A percentile compares a stretch with the other conserved stretches of the same genome.
Conservation (phyloP, 208 protist species). For the Porcisia hertigi region DNA sequence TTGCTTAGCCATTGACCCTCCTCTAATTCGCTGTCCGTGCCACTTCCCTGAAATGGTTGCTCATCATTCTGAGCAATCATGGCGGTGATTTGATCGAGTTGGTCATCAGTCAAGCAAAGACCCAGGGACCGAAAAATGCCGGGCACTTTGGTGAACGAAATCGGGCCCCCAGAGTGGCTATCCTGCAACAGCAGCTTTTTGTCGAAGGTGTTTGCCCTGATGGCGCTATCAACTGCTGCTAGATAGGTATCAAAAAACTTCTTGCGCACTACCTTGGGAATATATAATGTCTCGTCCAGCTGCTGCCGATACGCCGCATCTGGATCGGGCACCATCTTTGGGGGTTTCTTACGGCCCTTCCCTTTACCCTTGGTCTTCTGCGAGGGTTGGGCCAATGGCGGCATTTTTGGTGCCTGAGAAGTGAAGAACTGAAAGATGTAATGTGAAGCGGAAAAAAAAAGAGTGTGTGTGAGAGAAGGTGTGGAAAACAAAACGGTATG, state of each 20-base stretch:
- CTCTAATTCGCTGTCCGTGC: neutral
- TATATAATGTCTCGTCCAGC: constrained; percentile 49
- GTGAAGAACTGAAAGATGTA: neutral
- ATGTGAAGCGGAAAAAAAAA: neutral
- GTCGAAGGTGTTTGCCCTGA: constrained; percentile 12
- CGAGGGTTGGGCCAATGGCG: constrained; percentile 1
- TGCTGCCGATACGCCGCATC: constrained; percentile 44
- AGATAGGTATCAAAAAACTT: constrained; percentile 12
- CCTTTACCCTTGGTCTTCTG: constrained; percentile 37
- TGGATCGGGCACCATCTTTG: constrained; percentile 36
- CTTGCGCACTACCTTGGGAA: constrained; percentile 31
- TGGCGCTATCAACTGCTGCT: constrained; percentile 17
- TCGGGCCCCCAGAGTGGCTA: neutral
- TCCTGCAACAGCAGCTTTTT: neutral
- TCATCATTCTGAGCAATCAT: constrained; percentile 17
- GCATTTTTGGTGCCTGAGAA: constrained; percentile 9
- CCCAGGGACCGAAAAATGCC: constrained; percentile 50
- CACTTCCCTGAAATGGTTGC: neutral
- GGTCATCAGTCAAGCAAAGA: constrained; percentile 47
- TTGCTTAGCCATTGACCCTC: neutral
- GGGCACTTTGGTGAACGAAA: constrained; percentile 40
- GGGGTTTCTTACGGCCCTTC: constrained; percentile 32
- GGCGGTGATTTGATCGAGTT: constrained; percentile 35
- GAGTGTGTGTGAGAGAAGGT: neutral
- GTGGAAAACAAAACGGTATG: neutral